Evolutionary conservation across 2,329 filamentous ascomycete genomes (phyloP).

Genomic region (Penicillium digitatum): DNA sequence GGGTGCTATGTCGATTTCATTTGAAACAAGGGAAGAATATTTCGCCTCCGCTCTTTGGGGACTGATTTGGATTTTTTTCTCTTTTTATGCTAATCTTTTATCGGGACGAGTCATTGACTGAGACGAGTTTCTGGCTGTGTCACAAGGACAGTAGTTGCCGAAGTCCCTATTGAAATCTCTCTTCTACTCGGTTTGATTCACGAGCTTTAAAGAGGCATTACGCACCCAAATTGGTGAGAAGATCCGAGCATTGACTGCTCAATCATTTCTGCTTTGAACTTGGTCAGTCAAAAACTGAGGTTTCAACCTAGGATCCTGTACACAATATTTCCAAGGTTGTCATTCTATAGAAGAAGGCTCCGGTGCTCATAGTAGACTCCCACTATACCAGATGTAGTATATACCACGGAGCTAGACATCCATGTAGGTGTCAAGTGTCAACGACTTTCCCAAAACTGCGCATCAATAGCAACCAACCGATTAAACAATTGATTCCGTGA

Average conservation of each 20-base stretch:
- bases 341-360: no score
- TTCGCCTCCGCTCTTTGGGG: not conserved
- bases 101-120: conserved; percentile 11
- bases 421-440: conserved; percentile 3
- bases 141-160: conserved; percentile 7
- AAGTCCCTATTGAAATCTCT: conserved; percentile 1
- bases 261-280: no score
- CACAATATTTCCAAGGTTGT: no score
- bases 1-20: conserved; percentile 27
- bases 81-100: not conserved
- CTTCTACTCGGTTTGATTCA: not conserved
- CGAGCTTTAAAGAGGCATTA: no score
- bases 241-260: no score
- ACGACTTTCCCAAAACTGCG: conserved; percentile 26
- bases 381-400: not conserved
- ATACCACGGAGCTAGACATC: not conserved
- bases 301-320: no score
- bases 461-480: conserved; percentile 24
- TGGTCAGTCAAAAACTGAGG: no score
- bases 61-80: not conserved
- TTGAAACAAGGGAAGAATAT: conserved; percentile 24
- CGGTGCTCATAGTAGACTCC: not conserved
- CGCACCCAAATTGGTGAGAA: no score
- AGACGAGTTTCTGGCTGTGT: conserved; percentile 17
- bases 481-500: conserved; percentile 26